Percentiles rank a stretch among this genome's conserved stretches.
Evolutionary conservation across 495 filamentous ascomycete species (phyloP).

Genomic region (Bacidia rubella): DNA sequence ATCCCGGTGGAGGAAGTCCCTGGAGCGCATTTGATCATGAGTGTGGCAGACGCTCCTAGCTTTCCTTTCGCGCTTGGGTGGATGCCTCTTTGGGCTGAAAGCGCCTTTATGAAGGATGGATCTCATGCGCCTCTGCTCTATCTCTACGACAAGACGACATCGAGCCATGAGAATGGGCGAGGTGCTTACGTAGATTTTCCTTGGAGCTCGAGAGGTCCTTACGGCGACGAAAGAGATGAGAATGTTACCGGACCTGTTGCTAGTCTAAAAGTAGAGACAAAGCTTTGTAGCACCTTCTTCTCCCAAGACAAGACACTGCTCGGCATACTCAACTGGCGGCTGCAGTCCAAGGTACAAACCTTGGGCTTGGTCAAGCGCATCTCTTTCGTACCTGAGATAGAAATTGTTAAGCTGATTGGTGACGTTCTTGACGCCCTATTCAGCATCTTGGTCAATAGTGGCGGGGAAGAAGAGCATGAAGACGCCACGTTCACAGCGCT

Average conservation of each 20-base stretch:
- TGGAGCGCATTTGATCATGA: conserved; percentile 77
- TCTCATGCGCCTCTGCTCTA: conserved; percentile 72
- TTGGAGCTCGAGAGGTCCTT: conserved; percentile 55
- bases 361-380: conserved; percentile 64
- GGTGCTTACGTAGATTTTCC: conserved; percentile 77
- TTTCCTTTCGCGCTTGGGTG: conserved; percentile 82
- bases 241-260: conserved; percentile 61
- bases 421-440: conserved; percentile 91
- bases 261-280: conserved; percentile 65
- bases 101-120: conserved; percentile 83
- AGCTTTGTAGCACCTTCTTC: conserved; percentile 89
- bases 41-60: conserved; percentile 67
- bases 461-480: conserved; percentile 80
- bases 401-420: conserved; percentile 83
- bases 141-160: conserved; percentile 78
- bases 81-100: conserved; percentile 86
- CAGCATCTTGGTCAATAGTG: conserved; percentile 74
- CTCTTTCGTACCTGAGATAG: conserved; percentile 90
- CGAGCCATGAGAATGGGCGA: conserved; percentile 40
- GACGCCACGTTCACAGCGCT: conserved; percentile 85
- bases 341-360: conserved; percentile 54
- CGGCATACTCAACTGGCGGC: conserved; percentile 73
- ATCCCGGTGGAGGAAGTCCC: conserved; percentile 71
- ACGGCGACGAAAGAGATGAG: conserved; percentile 56
- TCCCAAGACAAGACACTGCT: conserved; percentile 86